These are phyloP conservation scores for Thraustochytrium sp. DNA, from an alignment of 352 stramenopile genomes.

Conservation along the genomic window DNA sequence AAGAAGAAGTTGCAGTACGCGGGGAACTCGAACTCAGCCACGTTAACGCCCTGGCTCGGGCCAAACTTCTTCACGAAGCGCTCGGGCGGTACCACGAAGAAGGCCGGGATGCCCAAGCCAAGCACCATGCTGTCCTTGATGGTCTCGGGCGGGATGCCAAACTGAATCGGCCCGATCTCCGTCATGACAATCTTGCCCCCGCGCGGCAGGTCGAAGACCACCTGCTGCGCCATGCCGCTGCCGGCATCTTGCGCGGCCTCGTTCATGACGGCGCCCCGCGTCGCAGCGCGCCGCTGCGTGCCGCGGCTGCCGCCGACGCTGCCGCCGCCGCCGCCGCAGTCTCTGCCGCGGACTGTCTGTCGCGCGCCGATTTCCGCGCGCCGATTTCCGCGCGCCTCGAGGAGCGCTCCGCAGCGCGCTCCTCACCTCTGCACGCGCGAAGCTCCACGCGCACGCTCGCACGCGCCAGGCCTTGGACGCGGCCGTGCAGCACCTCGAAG, in stretches of 20 bases:
- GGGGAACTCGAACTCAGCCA: constrained; percentile 94
- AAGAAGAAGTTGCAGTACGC: constrained; percentile 96
- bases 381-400: too few species aligned
- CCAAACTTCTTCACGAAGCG: constrained; percentile 87
- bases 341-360: too few species aligned
- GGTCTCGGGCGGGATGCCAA: constrained; percentile 91
- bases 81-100: constrained; percentile 90
- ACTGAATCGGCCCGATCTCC: constrained; percentile 68
- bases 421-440: too few species aligned
- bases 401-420: too few species aligned
- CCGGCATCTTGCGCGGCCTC: background rate
- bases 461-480: too few species aligned
- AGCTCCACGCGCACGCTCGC: too few species aligned
- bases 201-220: constrained; percentile 56
- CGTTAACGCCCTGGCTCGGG: constrained; percentile 86
- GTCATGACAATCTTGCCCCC: constrained; percentile 68
- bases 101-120: constrained; percentile 77
- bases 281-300: too few species aligned
- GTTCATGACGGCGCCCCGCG: too few species aligned
- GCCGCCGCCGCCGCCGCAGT: too few species aligned
- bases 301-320: too few species aligned
- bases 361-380: too few species aligned
- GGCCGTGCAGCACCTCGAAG: too few species aligned
- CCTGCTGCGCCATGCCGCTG: background rate
- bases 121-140: constrained; percentile 95